Evolutionary conservation across 352 stramenopile species (phyloP).

Genomic region (Blastocystis sp.): DNA sequence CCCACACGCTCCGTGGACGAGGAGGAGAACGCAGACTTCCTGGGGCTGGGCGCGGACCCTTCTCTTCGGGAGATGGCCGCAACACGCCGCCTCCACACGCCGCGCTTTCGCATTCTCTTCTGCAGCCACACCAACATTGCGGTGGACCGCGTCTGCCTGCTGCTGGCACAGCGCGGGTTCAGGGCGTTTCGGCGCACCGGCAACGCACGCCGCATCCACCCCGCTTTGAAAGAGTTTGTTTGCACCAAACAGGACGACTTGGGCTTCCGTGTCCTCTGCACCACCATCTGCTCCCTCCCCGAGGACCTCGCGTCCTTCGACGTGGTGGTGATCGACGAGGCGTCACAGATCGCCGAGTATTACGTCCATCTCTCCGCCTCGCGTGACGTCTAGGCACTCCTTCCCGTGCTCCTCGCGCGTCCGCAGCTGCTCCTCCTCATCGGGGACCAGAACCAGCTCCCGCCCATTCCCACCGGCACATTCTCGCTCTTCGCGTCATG

Average conservation of each 20-base stretch:
- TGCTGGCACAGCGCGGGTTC: slow-evolving; percentile 35
- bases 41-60: neutral
- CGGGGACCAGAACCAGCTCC: slow-evolving; percentile 50
- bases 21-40: neutral
- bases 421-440: slow-evolving; percentile 41
- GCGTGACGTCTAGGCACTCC: neutral
- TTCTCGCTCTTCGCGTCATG: neutral
- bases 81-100: neutral
- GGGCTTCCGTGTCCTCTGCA: neutral
- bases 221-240: neutral
- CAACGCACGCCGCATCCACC: slow-evolving; percentile 52
- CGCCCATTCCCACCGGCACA: slow-evolving; percentile 23
- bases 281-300: slow-evolving; percentile 27
- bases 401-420: slow-evolving; percentile 16
- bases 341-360: slow-evolving; percentile 44
- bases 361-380: neutral
- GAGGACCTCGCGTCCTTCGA: neutral
- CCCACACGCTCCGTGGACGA: neutral
- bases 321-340: slow-evolving; percentile 43
- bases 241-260: neutral
- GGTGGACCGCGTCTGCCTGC: slow-evolving; percentile 49
- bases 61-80: neutral
- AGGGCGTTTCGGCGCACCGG: slow-evolving; percentile 16
- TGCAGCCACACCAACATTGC: slow-evolving; percentile 51
- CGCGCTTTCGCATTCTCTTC: neutral